Base-by-base conservation (phyloP, 2,329 filamentous ascomycete species). In the Paraphaeosphaeria sporulosa region DNA sequence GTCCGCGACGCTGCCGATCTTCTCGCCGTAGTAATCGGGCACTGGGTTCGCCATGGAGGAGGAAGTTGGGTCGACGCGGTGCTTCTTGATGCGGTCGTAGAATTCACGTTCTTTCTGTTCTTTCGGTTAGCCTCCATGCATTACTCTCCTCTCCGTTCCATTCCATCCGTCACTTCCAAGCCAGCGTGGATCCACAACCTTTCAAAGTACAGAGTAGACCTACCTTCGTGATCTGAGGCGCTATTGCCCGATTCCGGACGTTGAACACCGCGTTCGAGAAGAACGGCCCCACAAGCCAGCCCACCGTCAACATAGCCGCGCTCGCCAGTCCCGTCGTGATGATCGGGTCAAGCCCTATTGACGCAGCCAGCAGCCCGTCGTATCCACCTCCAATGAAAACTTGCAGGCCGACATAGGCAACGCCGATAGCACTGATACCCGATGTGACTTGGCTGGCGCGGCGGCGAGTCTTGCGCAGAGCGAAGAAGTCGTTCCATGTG, bases 11-110 rank as follows among this genome's bases (percentile, higher is more conserved):
- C 93, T 97, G 54, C 91, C 92, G 71, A 99, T 97, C 85, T 97
- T 98, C 83, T 99, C 95, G 71, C 95, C 95, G 74, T 99, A 99
- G 81, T 97, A 99, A 77, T 99, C 95, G 46, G 94, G 94, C 0
- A 97, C 92, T 19, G 95, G 95, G 81, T 98, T 98, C 55, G 92
- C 87, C 69, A 95, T 89, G 43, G 92, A 96, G 64, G 93, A 96
- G 56, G 90, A 90, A 17, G 89, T 91, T 3, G 95, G 94, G 77
- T 99, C 94, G 63, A 96, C 94, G 27, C 95, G 89, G 82, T 95
- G 90, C 79, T 90, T 92, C 84, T 94, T 95, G 80, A 99, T 92
- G 67, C 94, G 87, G 62, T 89, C 87, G 79, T 94, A 97, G 83
- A 99, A 97, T 78, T 94, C 90, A 72, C 89, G 92, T 81, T 99